Percentiles rank a stretch among this genome's conserved stretches.
Evolutionary conservation across 495 filamentous ascomycete species (phyloP).

Genomic region (Hyaloscypha finlandica): DNA sequence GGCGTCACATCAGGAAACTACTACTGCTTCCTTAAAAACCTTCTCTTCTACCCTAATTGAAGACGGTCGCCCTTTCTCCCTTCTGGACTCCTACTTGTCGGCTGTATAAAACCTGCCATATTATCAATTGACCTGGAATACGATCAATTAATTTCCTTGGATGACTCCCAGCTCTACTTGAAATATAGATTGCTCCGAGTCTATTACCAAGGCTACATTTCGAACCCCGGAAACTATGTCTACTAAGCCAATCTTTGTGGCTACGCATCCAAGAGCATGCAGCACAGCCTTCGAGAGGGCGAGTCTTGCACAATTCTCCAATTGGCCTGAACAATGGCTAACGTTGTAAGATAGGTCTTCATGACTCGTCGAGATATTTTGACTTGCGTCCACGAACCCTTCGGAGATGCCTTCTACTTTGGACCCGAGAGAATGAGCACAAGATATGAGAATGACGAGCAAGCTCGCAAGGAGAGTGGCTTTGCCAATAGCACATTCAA

Average conservation of each 20-base stretch:
- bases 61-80: not conserved
- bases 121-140: slow-evolving; percentile 14
- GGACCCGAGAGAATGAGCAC: slow-evolving; percentile 82
- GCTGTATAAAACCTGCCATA: not conserved
- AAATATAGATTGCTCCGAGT: slow-evolving; percentile 8
- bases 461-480: slow-evolving; percentile 68
- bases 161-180: slow-evolving; percentile 6
- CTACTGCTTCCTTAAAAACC: not conserved
- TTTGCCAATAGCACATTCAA: slow-evolving; percentile 76
- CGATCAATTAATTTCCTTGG: slow-evolving; percentile 1
- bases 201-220: not conserved
- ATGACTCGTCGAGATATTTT: slow-evolving; percentile 87
- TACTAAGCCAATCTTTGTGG: slow-evolving; percentile 83
- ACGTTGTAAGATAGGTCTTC: slow-evolving; percentile 65
- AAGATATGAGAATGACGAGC: slow-evolving; percentile 73
- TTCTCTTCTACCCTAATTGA: not conserved
- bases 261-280: slow-evolving; percentile 90
- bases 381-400: slow-evolving; percentile 88
- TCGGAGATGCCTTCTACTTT: slow-evolving; percentile 95
- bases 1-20: not conserved
- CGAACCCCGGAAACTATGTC: slow-evolving; percentile 53
- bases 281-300: slow-evolving; percentile 96
- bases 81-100: not conserved
- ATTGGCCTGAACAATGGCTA: slow-evolving; percentile 6
- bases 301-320: slow-evolving; percentile 32